Conservation (phyloP, 352 stramenopile genomes). For the Phytophthora tentaculata region DNA sequence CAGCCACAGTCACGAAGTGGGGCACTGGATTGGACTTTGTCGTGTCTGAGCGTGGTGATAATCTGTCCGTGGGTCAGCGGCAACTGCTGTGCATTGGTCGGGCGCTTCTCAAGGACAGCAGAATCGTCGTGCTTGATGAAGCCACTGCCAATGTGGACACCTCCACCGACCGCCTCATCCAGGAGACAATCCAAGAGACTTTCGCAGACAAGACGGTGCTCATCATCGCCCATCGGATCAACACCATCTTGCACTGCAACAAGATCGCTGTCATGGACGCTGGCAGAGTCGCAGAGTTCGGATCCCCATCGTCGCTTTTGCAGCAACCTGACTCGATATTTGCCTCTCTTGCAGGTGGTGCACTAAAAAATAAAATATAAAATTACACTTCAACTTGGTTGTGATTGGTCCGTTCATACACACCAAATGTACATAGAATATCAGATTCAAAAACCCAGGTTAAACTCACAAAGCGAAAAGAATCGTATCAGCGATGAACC, state of each 20-base stretch:
- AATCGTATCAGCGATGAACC: conserved; percentile 57
- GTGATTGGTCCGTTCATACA: conserved; percentile 1
- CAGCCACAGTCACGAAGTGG: conserved; percentile 71
- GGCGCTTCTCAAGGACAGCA: conserved; percentile 90
- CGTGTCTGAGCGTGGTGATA: conserved; percentile 86
- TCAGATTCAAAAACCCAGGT: not conserved
- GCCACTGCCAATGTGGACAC: conserved; percentile 85
- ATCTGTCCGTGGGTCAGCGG: conserved; percentile 59
- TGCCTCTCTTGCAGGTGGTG: conserved; percentile 14
- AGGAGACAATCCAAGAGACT: conserved; percentile 84
- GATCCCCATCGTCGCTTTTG: conserved; percentile 5
- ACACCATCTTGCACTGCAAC: conserved; percentile 31
- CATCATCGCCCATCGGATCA: conserved; percentile 34
- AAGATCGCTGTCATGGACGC: conserved; percentile 33
- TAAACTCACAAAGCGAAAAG: not conserved
- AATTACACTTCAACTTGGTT: not conserved
- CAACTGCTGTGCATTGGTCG: conserved; percentile 96
- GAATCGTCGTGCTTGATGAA: conserved; percentile 94
- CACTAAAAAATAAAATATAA: not conserved
- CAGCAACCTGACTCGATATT: conserved; percentile 15
- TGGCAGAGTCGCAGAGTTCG: conserved; percentile 89
- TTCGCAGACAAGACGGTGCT: conserved; percentile 90
- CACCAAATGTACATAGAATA: conserved; percentile 21
- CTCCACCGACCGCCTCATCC: conserved; percentile 38
- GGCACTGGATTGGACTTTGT: conserved; percentile 73